phyloP scores from a whole-genome alignment of 83 land plant genomes.

The Larix sibirica region DNA sequence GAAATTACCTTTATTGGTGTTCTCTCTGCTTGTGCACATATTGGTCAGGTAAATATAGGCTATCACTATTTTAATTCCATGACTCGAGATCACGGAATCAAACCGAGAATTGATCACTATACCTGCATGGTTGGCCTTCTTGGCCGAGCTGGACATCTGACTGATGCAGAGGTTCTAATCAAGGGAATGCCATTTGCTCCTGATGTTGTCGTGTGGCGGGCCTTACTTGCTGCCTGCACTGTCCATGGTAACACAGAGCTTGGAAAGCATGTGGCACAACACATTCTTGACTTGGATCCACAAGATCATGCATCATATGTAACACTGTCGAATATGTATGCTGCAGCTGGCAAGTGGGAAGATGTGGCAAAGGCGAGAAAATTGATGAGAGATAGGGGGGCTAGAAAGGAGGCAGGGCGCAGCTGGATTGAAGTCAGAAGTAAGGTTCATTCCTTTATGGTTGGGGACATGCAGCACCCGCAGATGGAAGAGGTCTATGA shows the following conservation, averaged over 20 bases:
- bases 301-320: conserved; percentile 6
- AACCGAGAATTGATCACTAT: neutral
- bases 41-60: neutral
- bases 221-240: neutral
- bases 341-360: neutral
- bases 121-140: neutral
- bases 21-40: neutral
- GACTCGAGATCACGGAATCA: neutral
- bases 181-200: neutral
- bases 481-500: neutral
- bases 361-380: neutral
- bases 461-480: neutral
- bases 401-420: neutral
- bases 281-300: neutral
- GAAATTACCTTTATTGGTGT: neutral
- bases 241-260: neutral
- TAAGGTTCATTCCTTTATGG: neutral
- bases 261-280: neutral
- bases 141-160: neutral
- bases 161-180: neutral
- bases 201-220: neutral
- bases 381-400: neutral
- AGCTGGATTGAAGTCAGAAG: neutral
- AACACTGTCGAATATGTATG: neutral
- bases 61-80: neutral